phyloP scores from a whole-genome alignment of 768 basidiomycete genomes.

The Amanita pseudoporphyria region DNA sequence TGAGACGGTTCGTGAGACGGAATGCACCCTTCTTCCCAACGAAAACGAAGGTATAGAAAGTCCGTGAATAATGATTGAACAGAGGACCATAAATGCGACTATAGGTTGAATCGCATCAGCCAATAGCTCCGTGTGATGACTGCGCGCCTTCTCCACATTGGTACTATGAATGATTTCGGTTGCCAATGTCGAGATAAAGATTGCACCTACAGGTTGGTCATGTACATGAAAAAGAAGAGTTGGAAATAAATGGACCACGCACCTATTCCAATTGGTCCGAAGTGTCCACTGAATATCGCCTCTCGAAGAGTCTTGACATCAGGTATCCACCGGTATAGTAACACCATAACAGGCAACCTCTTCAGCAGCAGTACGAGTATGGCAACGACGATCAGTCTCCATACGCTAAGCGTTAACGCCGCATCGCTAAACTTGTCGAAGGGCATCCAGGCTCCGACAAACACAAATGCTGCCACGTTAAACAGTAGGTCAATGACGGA shows the following conservation, averaged over 20 bases:
- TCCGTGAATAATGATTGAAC: slow-evolving; percentile 81
- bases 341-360: slow-evolving; percentile 76
- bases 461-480: slow-evolving; percentile 93
- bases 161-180: slow-evolving; percentile 41
- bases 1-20: slow-evolving; percentile 77
- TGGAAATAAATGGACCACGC: slow-evolving; percentile 13
- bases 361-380: slow-evolving; percentile 76
- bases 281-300: slow-evolving; percentile 92
- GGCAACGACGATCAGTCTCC: slow-evolving; percentile 79
- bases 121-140: slow-evolving; percentile 54
- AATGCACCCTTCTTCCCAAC: slow-evolving; percentile 85
- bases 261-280: slow-evolving; percentile 83
- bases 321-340: slow-evolving; percentile 86
- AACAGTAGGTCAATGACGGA: slow-evolving; percentile 95
- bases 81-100: slow-evolving; percentile 89
- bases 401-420: slow-evolving; percentile 61
- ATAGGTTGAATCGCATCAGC: slow-evolving; percentile 82
- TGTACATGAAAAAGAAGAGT: background rate
- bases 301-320: slow-evolving; percentile 93
- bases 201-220: slow-evolving; percentile 44
- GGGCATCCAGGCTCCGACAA: slow-evolving; percentile 96
- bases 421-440: slow-evolving; percentile 69
- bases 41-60: slow-evolving; percentile 94
- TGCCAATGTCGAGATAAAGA: slow-evolving; percentile 89
- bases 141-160: slow-evolving; percentile 28